Evolutionary conservation across 495 filamentous ascomycete genomes (phyloP).

Genomic region (Tuber melanosporum): DNA sequence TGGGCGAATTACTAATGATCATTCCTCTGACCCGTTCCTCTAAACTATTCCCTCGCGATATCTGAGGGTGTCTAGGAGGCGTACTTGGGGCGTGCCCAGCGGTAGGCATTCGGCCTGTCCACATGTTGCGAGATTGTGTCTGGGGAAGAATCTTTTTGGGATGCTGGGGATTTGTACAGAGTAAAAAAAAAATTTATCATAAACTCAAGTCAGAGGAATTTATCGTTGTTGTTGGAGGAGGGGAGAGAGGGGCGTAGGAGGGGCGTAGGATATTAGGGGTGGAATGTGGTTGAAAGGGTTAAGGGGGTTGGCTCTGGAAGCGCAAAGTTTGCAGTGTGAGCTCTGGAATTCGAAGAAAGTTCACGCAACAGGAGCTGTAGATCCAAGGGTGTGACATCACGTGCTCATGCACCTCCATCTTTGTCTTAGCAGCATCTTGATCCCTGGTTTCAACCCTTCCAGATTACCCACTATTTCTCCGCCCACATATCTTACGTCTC

Average conservation of each 20-base stretch:
- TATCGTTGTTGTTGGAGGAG: neutral
- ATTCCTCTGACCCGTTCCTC: conserved; percentile 30
- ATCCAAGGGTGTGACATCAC: neutral
- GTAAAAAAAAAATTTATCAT: neutral
- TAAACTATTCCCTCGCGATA: conserved; percentile 8
- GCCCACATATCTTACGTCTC: neutral
- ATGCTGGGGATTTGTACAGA: neutral
- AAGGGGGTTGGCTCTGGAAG: neutral
- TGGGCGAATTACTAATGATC: conserved; percentile 1
- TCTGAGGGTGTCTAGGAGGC: neutral
- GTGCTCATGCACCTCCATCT: neutral
- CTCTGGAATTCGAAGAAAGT: neutral
- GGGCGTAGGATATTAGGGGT: neutral
- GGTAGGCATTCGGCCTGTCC: neutral
- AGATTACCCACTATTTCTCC: neutral
- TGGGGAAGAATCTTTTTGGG: neutral
- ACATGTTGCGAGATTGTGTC: neutral
- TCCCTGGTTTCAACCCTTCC: neutral
- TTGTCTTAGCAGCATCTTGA: neutral
- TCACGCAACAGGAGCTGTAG: neutral
- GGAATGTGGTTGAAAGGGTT: neutral
- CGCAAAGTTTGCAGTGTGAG: neutral
- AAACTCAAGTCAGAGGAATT: neutral
- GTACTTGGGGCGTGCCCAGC: neutral
- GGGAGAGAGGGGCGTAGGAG: neutral